Conservation (phyloP, 805 yeast species). For the Lipomyces orientalis region DNA sequence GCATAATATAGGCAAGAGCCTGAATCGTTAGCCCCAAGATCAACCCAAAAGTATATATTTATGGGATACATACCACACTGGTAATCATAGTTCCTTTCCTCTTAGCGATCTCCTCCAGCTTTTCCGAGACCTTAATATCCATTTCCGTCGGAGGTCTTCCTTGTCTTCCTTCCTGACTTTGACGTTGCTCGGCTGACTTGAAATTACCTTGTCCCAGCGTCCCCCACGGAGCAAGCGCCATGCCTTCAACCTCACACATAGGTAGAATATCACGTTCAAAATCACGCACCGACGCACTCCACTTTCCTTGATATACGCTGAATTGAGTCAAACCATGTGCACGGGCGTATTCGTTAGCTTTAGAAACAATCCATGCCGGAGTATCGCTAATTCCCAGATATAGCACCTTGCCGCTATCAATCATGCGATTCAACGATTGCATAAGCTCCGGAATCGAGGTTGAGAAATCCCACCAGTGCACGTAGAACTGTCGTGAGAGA, state of each 20-base stretch:
- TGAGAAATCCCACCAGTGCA: conserved; percentile 38
- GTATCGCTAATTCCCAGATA: conserved; percentile 41
- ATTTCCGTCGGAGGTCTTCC: background rate
- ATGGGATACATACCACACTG: background rate
- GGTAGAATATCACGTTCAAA: conserved; percentile 42
- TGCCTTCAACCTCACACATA: conserved; percentile 40
- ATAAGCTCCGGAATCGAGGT: conserved; percentile 39
- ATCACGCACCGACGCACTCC: conserved; percentile 39
- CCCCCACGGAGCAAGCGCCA: conserved; percentile 23
- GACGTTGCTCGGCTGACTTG: conserved; percentile 5
- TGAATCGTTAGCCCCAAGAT: background rate
- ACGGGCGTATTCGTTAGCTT: conserved; percentile 34
- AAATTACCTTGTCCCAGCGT: background rate
- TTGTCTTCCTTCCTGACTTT: background rate
- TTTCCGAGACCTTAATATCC: conserved; percentile 1
- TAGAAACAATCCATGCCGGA: conserved; percentile 41
- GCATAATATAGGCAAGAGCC: conserved; percentile 9
- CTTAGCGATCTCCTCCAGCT: background rate
- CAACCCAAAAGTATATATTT: background rate
- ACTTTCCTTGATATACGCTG: conserved; percentile 40
- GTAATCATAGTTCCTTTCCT: conserved; percentile 6
- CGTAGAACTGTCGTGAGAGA: no score
- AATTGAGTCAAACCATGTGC: conserved; percentile 39
- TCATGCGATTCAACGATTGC: conserved; percentile 33
- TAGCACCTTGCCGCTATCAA: conserved; percentile 36